Evolutionary conservation across 495 filamentous ascomycete genomes (phyloP).

Genomic region (Pyronema omphalodes): DNA sequence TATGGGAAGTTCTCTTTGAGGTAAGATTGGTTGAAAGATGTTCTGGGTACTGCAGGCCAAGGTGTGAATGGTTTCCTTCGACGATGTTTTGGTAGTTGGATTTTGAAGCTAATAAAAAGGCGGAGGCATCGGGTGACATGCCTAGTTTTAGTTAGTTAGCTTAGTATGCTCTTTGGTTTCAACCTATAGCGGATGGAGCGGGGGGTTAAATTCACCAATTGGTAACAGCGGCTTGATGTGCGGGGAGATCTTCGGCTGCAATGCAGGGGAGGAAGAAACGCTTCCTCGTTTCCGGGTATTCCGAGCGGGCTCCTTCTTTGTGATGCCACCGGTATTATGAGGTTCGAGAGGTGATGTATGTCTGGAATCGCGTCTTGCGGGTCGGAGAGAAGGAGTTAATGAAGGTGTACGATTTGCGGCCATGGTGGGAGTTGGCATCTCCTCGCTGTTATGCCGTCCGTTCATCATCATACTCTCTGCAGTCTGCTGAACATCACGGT

Average conservation of each 20-base stretch:
- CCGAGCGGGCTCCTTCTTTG: slow-evolving; percentile 8
- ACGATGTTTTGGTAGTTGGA: slow-evolving; percentile 97
- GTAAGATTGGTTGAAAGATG: slow-evolving; percentile 81
- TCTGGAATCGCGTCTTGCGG: background rate
- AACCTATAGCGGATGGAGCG: background rate
- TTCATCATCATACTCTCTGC: background rate
- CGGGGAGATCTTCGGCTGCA: slow-evolving; percentile 85
- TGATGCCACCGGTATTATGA: background rate
- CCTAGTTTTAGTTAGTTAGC: slow-evolving; percentile 23
- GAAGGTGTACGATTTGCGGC: slow-evolving; percentile 2
- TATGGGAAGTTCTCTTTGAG: slow-evolving; percentile 92
- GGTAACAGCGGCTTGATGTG: slow-evolving; percentile 83
- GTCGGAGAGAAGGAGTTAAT: background rate
- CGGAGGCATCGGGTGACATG: slow-evolving; percentile 50
- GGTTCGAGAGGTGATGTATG: background rate
- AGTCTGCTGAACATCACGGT: slow-evolving; percentile 13
- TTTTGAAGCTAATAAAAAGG: slow-evolving; percentile 73
- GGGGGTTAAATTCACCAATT: slow-evolving; percentile 37
- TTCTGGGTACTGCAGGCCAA: slow-evolving; percentile 80
- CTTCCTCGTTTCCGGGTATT: slow-evolving; percentile 52
- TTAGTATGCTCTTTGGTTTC: too few relatives aligned
- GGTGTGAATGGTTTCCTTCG: slow-evolving; percentile 57
- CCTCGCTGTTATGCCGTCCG: background rate
- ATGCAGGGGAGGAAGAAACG: slow-evolving; percentile 60
- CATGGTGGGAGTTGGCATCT: slow-evolving; percentile 12